A percentile compares a stretch with the other conserved stretches of the same genome.
Evolutionary conservation across 148 eudicot genomes (phyloP).

Genomic region (Rhododendron griersonianum): DNA sequence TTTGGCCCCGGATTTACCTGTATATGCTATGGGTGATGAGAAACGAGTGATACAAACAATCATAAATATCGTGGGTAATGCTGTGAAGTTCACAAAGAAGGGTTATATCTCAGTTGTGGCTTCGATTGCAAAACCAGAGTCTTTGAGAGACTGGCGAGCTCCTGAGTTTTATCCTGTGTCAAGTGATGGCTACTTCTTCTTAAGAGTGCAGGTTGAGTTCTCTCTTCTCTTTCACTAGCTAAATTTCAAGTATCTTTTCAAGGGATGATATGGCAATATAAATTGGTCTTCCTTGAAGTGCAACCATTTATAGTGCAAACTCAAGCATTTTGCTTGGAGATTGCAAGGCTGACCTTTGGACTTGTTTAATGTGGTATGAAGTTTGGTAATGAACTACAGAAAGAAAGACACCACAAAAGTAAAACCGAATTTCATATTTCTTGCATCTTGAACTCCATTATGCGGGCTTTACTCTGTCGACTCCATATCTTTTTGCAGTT

Average conservation of each 20-base stretch:
- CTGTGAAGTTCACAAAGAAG: constrained; percentile 83
- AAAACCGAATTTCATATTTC: not conserved
- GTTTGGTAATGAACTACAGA: not conserved
- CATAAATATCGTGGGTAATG: constrained; percentile 74
- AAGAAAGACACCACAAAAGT: not conserved
- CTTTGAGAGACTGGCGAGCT: constrained; percentile 58
- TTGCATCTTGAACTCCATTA: not conserved
- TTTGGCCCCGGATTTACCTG: constrained; percentile 65
- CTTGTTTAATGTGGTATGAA: not conserved
- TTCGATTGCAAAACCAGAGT: constrained; percentile 66
- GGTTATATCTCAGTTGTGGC: constrained; percentile 68
- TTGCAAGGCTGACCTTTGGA: not conserved
- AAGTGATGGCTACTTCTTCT: constrained; percentile 64
- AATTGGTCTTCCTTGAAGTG: not conserved
- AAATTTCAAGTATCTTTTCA: not conserved
- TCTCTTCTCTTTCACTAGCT: not conserved
- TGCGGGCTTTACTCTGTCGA: not conserved
- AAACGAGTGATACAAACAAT: constrained; percentile 76
- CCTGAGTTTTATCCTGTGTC: constrained; percentile 50
- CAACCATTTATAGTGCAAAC: not conserved
- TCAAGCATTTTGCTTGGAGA: not conserved
- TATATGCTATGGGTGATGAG: constrained; percentile 72
- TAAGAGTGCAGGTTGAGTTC: constrained; percentile 66
- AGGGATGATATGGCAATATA: not conserved
- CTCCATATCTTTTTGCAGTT: not conserved